Evolutionary conservation across 1,284 basidiomycete species (phyloP), one percentile per base, ranked within the genome.

Genomic region (Stygiomarasmius scandens): DNA sequence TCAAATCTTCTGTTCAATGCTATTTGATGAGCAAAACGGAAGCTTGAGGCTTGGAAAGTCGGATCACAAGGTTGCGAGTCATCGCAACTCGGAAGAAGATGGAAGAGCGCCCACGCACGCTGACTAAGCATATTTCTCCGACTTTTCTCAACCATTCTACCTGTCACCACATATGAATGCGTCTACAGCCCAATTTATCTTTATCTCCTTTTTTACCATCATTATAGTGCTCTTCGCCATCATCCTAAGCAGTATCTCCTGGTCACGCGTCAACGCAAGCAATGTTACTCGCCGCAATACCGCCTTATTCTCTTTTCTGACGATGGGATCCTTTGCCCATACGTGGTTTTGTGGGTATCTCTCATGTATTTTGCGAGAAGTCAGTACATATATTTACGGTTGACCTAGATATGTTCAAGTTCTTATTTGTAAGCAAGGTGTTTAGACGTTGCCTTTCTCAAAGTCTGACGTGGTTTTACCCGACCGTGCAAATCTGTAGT

Each of bases 311-410:
- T 53, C 63, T n/a, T 59, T 58, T 2, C 62, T 84, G 32, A 66
- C 79, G 0, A 3, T 75, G 10, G 69, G 58, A 3, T 82, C 81
- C 8, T 74, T 83, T 52, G 66, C 59, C 2, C 77, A 80, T 63
- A 87, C 85, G n/a, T 87, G 86, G 85, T 83, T 77, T 57, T 86
- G 86, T 87, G 63, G 74, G 85, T 77, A 12, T 14, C 25, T 32
- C 27, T 32, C 43, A 45, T 38, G 32, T 16, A 20, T 53, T 43
- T 60, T 58, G 43, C 49, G 34, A 25, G 47, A 16, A 10, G 20
- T 12, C 16, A 3, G 49, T 20, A 25, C 56, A 51, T 50, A 46
- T 48, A 43, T 34, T 27, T n/a, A 25, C 6, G 16, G n/a, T 4
- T 41, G 38, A 23, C n/a, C 10, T 49, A 84, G 80, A 81, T 64